phyloP scores from a whole-genome alignment of 164 flowering plant species.

The Piper longum region DNA sequence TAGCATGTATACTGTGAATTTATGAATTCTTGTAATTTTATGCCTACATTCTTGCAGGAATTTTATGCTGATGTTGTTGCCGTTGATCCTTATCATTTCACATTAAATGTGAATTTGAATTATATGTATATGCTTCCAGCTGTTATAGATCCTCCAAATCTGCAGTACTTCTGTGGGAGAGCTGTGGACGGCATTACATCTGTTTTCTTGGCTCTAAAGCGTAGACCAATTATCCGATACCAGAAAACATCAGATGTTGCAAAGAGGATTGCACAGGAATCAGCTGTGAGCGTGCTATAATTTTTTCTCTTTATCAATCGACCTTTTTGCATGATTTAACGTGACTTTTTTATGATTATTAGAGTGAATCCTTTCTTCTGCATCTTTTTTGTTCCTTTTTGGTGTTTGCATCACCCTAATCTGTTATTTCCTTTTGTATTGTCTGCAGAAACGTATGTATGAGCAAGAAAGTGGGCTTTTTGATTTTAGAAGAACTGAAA shows the following conservation, averaged over 20 bases:
- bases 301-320: background rate
- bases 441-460: conserved; percentile 80
- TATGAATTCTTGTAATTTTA: background rate
- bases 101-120: conserved; percentile 50
- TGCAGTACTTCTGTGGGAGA: conserved; percentile 68
- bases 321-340: background rate
- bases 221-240: conserved; percentile 83
- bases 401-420: background rate
- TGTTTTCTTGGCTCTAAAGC: conserved; percentile 70
- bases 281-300: conserved; percentile 25
- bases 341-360: background rate
- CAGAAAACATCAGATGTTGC: conserved; percentile 88
- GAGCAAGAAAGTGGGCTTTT: conserved; percentile 94
- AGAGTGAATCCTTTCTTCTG: background rate
- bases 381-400: too few species aligned
- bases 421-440: background rate
- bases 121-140: conserved; percentile 91
- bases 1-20: background rate
- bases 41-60: conserved; percentile 47
- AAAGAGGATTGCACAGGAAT: conserved; percentile 83
- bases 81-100: conserved; percentile 75
- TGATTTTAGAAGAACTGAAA: conserved; percentile 85
- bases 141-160: conserved; percentile 60
- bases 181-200: conserved; percentile 88
- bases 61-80: conserved; percentile 90